Evolutionary conservation across 1,139 yeast species (phyloP).

Genomic region (Candida sojae): DNA sequence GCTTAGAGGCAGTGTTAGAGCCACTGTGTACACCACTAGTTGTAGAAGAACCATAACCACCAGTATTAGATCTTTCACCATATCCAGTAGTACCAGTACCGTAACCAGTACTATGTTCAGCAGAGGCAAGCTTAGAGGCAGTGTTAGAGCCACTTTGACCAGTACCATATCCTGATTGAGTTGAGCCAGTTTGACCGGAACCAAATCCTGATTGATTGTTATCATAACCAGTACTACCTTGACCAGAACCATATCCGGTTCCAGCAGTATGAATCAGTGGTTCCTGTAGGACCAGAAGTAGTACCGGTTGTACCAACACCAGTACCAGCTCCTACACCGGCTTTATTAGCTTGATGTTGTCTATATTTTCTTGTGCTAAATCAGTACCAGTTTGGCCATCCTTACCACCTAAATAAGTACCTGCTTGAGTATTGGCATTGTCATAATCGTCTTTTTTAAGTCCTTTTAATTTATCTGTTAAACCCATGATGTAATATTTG

Average conservation of each 20-base stretch:
- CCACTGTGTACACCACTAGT: slow-evolving; percentile 1
- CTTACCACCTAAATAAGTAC: slow-evolving; percentile 13
- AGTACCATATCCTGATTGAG: slow-evolving; percentile 1
- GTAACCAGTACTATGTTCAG: too few species aligned
- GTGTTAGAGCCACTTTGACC: background rate
- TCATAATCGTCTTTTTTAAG: slow-evolving; percentile 12
- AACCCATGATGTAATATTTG: slow-evolving; percentile 10
- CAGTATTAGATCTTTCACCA: slow-evolving; percentile 9
- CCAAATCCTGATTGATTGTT: slow-evolving; percentile 4
- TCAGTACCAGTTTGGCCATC: slow-evolving; percentile 15
- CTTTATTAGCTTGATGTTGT: slow-evolving; percentile 5
- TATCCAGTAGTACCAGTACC: slow-evolving; percentile 4
- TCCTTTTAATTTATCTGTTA: slow-evolving; percentile 15
- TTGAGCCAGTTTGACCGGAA: slow-evolving; percentile 1
- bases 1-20: slow-evolving; percentile 11
- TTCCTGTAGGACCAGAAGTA: slow-evolving; percentile 1
- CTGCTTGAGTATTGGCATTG: slow-evolving; percentile 12
- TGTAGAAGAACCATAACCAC: slow-evolving; percentile 4
- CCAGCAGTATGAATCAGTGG: slow-evolving; percentile 5
- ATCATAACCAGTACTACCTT: background rate
- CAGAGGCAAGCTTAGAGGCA: too few species aligned
- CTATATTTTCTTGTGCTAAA: slow-evolving; percentile 13
- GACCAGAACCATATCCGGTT: slow-evolving; percentile 8
- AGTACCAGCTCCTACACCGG: background rate
- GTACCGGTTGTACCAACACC: background rate